These are phyloP conservation scores for Lotus japonicus DNA, from an alignment of 306 rosid genomes.

Conservation along the genomic window DNA sequence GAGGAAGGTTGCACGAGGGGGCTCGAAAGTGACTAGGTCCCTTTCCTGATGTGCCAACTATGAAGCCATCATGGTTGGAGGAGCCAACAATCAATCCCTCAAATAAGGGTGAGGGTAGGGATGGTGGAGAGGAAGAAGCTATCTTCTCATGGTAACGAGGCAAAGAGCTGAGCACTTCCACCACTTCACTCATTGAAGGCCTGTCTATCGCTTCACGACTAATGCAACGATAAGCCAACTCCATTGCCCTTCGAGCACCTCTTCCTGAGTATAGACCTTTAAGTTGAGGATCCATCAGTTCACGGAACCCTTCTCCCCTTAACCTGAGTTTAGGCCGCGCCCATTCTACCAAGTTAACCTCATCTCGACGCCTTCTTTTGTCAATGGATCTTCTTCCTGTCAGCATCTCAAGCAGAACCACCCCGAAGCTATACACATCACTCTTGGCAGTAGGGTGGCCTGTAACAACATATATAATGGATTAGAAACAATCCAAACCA, in stretches of 20 bases:
- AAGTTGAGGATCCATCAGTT: slow-evolving; percentile 47
- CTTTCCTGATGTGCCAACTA: slow-evolving; percentile 5
- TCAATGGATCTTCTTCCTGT: slow-evolving; percentile 54
- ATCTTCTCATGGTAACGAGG: neutral
- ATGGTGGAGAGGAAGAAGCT: too few relatives aligned
- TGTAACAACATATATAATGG: neutral
- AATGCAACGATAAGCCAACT: slow-evolving; percentile 39
- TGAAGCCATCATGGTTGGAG: slow-evolving; percentile 2
- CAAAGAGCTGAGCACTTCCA: slow-evolving; percentile 22
- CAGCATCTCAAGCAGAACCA: slow-evolving; percentile 60
- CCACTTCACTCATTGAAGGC: slow-evolving; percentile 63
- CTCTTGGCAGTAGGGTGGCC: slow-evolving; percentile 60
- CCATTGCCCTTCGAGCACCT: slow-evolving; percentile 31
- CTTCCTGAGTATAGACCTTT: slow-evolving; percentile 38
- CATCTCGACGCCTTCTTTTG: neutral
- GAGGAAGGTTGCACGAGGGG: slow-evolving; percentile 27
- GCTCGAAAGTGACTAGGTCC: slow-evolving; percentile 28
- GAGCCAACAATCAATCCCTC: too few relatives aligned
- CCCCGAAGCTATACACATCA: slow-evolving; percentile 67
- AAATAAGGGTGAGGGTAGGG: too few relatives aligned
- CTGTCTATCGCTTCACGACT: slow-evolving; percentile 33
- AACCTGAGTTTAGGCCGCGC: slow-evolving; percentile 1
- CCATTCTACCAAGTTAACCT: slow-evolving; percentile 55
- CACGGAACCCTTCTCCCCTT: neutral
- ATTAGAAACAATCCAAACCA: too few relatives aligned